phyloP scores from a whole-genome alignment of 2,329 filamentous ascomycete genomes.

The Alternaria brassicicola region DNA sequence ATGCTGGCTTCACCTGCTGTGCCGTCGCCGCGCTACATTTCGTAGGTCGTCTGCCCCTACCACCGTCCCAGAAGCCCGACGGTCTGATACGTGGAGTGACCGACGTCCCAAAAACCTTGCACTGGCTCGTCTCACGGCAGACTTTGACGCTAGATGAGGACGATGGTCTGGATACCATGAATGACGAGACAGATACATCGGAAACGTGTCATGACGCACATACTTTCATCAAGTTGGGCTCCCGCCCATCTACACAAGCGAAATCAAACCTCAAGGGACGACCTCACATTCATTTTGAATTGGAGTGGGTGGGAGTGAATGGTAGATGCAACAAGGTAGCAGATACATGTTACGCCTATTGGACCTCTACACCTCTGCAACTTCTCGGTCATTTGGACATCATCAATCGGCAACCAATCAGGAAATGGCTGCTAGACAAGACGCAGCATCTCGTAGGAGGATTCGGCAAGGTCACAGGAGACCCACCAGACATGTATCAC shows the following conservation, averaged over 20 bases:
- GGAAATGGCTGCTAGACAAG: conserved; percentile 81
- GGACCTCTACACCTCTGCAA: conserved; percentile 71
- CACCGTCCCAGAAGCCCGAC: conserved; percentile 31
- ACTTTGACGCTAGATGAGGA: conserved; percentile 53
- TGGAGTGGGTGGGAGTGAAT: conserved; percentile 76
- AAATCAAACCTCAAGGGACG: conserved; percentile 50
- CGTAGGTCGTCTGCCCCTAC: conserved; percentile 64
- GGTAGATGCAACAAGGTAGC: conserved; percentile 88
- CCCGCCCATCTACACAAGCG: conserved; percentile 35
- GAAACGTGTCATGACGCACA: conserved; percentile 51
- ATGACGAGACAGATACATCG: conserved; percentile 48
- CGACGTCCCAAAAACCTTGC: conserved; percentile 49
- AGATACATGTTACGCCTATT: conserved; percentile 96
- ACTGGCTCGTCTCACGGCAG: conserved; percentile 57
- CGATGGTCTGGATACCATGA: conserved; percentile 47
- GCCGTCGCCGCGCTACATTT: conserved; percentile 79
- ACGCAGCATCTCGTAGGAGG: conserved; percentile 80
- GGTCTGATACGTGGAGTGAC: conserved; percentile 42
- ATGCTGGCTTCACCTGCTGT: conserved; percentile 91
- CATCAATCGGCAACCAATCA: conserved; percentile 65
- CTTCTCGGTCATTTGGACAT: conserved; percentile 56
- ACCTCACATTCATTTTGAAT: conserved; percentile 66
- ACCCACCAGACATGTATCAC: conserved; percentile 75
- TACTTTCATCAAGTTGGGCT: conserved; percentile 45
- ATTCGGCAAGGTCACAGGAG: conserved; percentile 55